Evolutionary conservation across 2,329 filamentous ascomycete species (phyloP).

Genomic region (Pezicula carpinea): DNA sequence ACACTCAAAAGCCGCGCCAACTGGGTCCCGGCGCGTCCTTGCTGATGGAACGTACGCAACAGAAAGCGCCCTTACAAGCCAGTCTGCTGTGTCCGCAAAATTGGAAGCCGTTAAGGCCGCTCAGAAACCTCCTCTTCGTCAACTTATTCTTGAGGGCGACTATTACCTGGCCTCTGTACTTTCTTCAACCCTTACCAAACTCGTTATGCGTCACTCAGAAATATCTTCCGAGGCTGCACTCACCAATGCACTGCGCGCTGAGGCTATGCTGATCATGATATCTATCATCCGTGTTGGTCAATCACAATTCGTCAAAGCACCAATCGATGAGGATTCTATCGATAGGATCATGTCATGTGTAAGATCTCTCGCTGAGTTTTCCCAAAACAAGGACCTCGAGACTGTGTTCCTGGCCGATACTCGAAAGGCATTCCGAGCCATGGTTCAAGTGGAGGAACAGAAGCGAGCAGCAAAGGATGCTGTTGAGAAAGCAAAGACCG

Average conservation of each 20-base stretch:
- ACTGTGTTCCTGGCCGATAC: slow-evolving; percentile 93
- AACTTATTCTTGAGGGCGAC: slow-evolving; percentile 93
- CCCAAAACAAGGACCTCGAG: slow-evolving; percentile 84
- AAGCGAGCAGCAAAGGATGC: slow-evolving; percentile 95
- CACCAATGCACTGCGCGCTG: slow-evolving; percentile 89
- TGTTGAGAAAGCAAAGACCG: slow-evolving; percentile 85
- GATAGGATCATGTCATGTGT: slow-evolving; percentile 98
- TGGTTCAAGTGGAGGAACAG: slow-evolving; percentile 97
- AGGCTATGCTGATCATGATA: slow-evolving; percentile 99
- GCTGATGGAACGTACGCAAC: slow-evolving; percentile 97
- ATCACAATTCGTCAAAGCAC: slow-evolving; percentile 96
- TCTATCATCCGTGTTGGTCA: slow-evolving; percentile 97
- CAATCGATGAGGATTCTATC: slow-evolving; percentile 97
- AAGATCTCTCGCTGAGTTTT: slow-evolving; percentile 84
- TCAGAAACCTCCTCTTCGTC: slow-evolving; percentile 89
- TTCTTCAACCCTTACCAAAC: slow-evolving; percentile 92
- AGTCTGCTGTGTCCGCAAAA: slow-evolving; percentile 83
- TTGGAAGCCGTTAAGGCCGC: slow-evolving; percentile 95
- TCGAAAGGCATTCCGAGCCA: slow-evolving; percentile 88
- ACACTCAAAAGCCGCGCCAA: slow-evolving; percentile 72
- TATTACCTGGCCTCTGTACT: slow-evolving; percentile 94
- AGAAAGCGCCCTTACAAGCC: slow-evolving; percentile 90
- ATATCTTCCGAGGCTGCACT: slow-evolving; percentile 81
- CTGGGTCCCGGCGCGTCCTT: slow-evolving; percentile 83
- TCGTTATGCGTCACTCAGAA: slow-evolving; percentile 95